Conservation (phyloP, 2,329 filamentous ascomycete genomes). For the Zalaria sp. region DNA sequence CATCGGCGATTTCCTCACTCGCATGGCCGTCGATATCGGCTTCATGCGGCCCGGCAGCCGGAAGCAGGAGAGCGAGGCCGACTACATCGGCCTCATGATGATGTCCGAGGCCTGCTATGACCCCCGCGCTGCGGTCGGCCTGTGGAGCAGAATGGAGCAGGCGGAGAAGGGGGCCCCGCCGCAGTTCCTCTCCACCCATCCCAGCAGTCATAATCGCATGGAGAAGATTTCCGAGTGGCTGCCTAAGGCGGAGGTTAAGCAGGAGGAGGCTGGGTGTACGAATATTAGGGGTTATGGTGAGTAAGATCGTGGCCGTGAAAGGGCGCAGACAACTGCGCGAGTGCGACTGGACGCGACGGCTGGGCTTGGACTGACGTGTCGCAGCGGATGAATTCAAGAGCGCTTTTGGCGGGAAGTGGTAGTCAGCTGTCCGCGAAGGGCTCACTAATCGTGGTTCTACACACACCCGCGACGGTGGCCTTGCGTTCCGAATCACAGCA, state of each 20-base stretch:
- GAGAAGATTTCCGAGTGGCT: conserved; percentile 50
- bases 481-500: too few species aligned
- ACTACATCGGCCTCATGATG: conserved; percentile 68
- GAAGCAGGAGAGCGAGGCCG: conserved; percentile 55
- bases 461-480: too few species aligned
- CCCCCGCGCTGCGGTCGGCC: conserved; percentile 48
- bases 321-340: background rate
- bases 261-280: conserved; percentile 11
- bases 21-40: conserved; percentile 43
- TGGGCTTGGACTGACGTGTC: background rate
- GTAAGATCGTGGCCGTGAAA: background rate
- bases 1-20: conserved; percentile 15
- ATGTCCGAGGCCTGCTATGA: conserved; percentile 71
- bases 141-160: conserved; percentile 48
- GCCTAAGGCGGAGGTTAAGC: conserved; percentile 24
- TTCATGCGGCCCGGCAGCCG: conserved; percentile 54
- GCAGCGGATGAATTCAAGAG: background rate
- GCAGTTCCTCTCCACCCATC: conserved; percentile 65
- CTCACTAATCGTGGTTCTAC: too few species aligned
- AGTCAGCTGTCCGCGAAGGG: background rate
- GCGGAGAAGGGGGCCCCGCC: conserved; percentile 38
- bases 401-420: background rate
- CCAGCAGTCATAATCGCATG: conserved; percentile 52
- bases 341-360: too few species aligned
- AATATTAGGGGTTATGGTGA: conserved; percentile 5